These are phyloP conservation scores for Phaeosphaeria sp. DNA, from an alignment of 2,329 filamentous ascomycete genomes.

Conservation along the genomic window DNA sequence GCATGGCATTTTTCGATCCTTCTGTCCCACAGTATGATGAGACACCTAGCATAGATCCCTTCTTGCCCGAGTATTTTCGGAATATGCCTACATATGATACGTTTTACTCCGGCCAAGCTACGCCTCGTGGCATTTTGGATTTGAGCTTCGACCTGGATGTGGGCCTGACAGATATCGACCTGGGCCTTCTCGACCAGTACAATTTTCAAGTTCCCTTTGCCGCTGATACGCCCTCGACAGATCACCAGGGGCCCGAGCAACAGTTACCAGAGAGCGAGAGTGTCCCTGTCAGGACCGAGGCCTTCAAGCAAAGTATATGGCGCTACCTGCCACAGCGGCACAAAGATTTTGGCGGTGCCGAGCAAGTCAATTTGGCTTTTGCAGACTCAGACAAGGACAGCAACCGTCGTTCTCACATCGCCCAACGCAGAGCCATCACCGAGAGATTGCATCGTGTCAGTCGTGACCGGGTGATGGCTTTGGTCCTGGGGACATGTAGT, in stretches of 20 bases:
- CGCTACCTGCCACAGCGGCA: constrained; percentile 49
- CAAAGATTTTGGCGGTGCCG: constrained; percentile 32
- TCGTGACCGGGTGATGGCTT: constrained; percentile 67
- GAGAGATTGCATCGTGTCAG: constrained; percentile 52
- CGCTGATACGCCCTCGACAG: constrained; percentile 32
- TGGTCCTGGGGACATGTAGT: constrained; percentile 67
- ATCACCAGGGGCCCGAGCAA: constrained; percentile 22
- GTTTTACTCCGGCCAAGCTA: constrained; percentile 47
- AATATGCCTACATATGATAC: constrained; percentile 39
- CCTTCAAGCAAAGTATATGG: constrained; percentile 55
- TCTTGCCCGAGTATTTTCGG: constrained; percentile 37
- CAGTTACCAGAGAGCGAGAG: constrained; percentile 25
- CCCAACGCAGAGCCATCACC: constrained; percentile 48
- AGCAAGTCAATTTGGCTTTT: constrained; percentile 49
- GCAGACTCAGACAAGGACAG: constrained; percentile 41
- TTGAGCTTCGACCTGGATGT: constrained; percentile 55
- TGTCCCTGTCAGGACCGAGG: constrained; percentile 33
- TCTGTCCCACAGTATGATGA: constrained; percentile 20
- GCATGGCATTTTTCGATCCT: constrained; percentile 23
- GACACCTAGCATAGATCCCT: constrained; percentile 22
- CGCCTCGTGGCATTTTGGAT: constrained; percentile 54
- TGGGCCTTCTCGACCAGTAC: constrained; percentile 54
- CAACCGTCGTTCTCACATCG: constrained; percentile 40
- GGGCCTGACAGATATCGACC: constrained; percentile 54
- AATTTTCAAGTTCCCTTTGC: constrained; percentile 54